A percentile compares a stretch with the other conserved stretches of the same genome.
Conservation (phyloP, 2,329 filamentous ascomycete genomes). For the Huntiella decipiens region DNA sequence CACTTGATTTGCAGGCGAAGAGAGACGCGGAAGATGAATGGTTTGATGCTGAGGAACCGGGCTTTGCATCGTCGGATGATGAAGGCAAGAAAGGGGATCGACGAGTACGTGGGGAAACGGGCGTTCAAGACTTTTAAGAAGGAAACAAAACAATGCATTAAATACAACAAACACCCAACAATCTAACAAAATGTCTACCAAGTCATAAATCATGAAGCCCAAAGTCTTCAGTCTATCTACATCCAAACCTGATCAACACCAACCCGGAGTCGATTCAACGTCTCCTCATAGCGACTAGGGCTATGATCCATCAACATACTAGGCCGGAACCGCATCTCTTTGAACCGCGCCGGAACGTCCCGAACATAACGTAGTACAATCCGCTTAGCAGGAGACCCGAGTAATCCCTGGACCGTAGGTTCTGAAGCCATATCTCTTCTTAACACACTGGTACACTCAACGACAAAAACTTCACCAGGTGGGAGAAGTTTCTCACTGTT, state of each 20-base stretch:
- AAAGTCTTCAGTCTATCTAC: neutral
- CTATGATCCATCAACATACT: slow-evolving; percentile 62
- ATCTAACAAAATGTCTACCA: neutral
- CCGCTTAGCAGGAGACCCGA: slow-evolving; percentile 45
- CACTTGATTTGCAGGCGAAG: slow-evolving; percentile 38
- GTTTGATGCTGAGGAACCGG: slow-evolving; percentile 62
- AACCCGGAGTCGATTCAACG: slow-evolving; percentile 38
- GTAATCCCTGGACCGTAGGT: slow-evolving; percentile 26
- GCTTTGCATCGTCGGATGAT: slow-evolving; percentile 33
- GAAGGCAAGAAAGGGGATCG: slow-evolving; percentile 16
- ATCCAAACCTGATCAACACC: slow-evolving; percentile 23
- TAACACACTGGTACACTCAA: slow-evolving; percentile 49
- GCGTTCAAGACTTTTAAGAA: slow-evolving; percentile 49
- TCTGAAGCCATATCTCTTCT: slow-evolving; percentile 31
- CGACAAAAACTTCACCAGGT: slow-evolving; percentile 56
- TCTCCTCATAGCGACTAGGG: slow-evolving; percentile 53
- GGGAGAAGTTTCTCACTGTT: slow-evolving; percentile 50
- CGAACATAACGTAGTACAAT: slow-evolving; percentile 52
- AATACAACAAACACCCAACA: neutral
- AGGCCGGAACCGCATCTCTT: slow-evolving; percentile 50
- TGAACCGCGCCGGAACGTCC: slow-evolving; percentile 51
- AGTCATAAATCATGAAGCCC: neutral
- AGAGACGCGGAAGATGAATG: slow-evolving; percentile 53
- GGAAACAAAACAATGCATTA: neutral
- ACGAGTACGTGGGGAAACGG: slow-evolving; percentile 38